Percentiles rank a stretch among this genome's conserved stretches.
Evolutionary conservation across 306 rosid species (phyloP).

Genomic region (Morella rubra): DNA sequence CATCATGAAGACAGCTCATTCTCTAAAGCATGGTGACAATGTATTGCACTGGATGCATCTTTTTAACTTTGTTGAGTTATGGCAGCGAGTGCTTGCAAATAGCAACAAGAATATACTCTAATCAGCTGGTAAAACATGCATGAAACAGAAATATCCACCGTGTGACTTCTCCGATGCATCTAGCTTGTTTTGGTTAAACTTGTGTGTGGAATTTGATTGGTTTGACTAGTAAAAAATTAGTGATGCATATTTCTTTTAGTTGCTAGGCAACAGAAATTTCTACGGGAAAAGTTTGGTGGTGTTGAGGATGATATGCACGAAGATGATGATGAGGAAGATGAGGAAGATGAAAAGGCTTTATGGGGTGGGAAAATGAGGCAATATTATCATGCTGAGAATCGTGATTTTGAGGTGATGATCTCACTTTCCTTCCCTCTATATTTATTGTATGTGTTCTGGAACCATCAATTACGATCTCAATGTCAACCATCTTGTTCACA

Average conservation of each 20-base stretch:
- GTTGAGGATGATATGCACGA: constrained; percentile 58
- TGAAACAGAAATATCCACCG: background rate
- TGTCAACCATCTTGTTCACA: constrained; percentile 42
- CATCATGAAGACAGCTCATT: too few species aligned
- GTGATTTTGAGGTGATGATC: constrained; percentile 65
- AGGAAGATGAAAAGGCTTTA: constrained; percentile 36
- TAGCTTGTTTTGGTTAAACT: background rate
- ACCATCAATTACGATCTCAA: constrained; percentile 17
- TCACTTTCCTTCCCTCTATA: background rate
- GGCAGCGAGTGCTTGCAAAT: background rate
- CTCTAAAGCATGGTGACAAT: background rate
- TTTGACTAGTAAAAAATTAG: background rate
- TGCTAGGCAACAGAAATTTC: constrained; percentile 50
- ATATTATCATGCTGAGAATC: constrained; percentile 75
- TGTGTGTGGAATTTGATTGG: background rate
- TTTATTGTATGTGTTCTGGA: background rate
- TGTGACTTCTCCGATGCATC: too few species aligned
- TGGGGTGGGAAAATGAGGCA: constrained; percentile 45
- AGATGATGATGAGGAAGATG: constrained; percentile 64
- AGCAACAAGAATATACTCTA: background rate
- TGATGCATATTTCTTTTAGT: constrained; percentile 43
- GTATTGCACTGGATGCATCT: background rate
- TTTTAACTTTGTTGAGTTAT: background rate
- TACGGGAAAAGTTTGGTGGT: constrained; percentile 62
- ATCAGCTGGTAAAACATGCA: background rate